These are phyloP conservation scores for Tothia fuscella DNA, from an alignment of 2,329 filamentous ascomycete species.

Conservation along the genomic window DNA sequence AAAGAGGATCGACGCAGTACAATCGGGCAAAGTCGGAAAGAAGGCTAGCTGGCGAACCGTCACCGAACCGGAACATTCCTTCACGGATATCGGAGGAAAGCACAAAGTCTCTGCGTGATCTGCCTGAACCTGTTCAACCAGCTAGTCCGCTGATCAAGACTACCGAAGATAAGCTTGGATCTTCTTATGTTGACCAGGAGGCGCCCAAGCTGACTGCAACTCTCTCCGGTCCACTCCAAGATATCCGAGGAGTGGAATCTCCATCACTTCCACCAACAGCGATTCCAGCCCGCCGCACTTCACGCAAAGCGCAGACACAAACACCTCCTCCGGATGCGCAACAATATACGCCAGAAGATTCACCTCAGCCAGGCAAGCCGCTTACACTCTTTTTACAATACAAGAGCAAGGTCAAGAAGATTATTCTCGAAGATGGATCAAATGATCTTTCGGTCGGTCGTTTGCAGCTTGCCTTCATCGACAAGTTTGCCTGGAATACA, in stretches of 20 bases:
- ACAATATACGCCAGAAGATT: constrained; percentile 33
- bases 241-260: constrained; percentile 14
- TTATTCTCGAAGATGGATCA: constrained; percentile 73
- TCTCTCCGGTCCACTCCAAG: constrained; percentile 23
- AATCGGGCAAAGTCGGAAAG: constrained; percentile 40
- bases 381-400: constrained; percentile 92
- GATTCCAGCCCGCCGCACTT: constrained; percentile 20
- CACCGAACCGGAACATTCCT: constrained; percentile 42
- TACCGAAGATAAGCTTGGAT: constrained; percentile 52
- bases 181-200: constrained; percentile 21
- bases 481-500: constrained; percentile 98
- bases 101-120: constrained; percentile 19
- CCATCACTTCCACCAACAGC: constrained; percentile 4
- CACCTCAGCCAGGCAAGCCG: constrained; percentile 70
- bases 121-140: constrained; percentile 15
- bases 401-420: constrained; percentile 95
- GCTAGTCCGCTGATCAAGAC: constrained; percentile 43
- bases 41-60: constrained; percentile 42
- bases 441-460: constrained; percentile 77
- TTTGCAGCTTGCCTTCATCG: constrained; percentile 90
- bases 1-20: constrained; percentile 43
- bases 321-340: constrained; percentile 31
- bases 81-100: constrained; percentile 52
- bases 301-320: constrained; percentile 23
- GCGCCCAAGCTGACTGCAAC: constrained; percentile 22